These are phyloP conservation scores for Alternaria burnsii DNA, from an alignment of 2,329 filamentous ascomycete genomes.

Conservation along the genomic window DNA sequence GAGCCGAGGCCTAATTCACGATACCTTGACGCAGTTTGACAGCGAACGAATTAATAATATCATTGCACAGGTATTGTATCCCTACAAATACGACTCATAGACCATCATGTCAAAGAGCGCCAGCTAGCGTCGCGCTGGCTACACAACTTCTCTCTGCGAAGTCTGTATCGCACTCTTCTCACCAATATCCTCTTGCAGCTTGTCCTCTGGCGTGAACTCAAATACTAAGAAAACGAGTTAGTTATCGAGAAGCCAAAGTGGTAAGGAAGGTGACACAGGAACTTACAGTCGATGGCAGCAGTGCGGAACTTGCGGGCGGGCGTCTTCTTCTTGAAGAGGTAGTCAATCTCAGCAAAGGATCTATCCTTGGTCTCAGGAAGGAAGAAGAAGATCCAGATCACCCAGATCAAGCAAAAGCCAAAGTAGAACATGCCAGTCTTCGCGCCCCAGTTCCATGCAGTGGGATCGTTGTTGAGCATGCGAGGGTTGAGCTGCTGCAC, in stretches of 20 bases:
- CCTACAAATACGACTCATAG: background rate
- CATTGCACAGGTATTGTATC: background rate
- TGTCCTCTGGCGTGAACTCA: constrained; percentile 21
- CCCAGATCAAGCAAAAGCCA: constrained; percentile 27
- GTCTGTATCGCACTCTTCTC: background rate
- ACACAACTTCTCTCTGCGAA: background rate
- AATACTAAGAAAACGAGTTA: constrained; percentile 21
- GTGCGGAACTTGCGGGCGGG: constrained; percentile 19
- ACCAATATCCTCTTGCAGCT: constrained; percentile 3
- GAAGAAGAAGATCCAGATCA: constrained; percentile 47
- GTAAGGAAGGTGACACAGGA: background rate
- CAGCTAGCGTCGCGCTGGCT: background rate
- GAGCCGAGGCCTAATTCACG: background rate
- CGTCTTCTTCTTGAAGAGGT: constrained; percentile 46
- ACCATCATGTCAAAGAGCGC: background rate
- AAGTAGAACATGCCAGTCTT: constrained; percentile 24
- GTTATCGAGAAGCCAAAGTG: background rate
- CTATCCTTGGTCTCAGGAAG: constrained; percentile 50
- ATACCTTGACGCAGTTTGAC: background rate
- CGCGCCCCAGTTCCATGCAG: constrained; percentile 22
- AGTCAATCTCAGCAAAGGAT: constrained; percentile 51
- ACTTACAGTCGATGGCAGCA: constrained; percentile 23
- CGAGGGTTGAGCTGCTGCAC: constrained; percentile 23
- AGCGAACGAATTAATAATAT: background rate
- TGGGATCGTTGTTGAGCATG: constrained; percentile 22